Evolutionary conservation across 108 stramenopile genomes (phyloP), one percentile per base, ranked within the genome.

Genomic region (Skeletonema menzelii): DNA sequence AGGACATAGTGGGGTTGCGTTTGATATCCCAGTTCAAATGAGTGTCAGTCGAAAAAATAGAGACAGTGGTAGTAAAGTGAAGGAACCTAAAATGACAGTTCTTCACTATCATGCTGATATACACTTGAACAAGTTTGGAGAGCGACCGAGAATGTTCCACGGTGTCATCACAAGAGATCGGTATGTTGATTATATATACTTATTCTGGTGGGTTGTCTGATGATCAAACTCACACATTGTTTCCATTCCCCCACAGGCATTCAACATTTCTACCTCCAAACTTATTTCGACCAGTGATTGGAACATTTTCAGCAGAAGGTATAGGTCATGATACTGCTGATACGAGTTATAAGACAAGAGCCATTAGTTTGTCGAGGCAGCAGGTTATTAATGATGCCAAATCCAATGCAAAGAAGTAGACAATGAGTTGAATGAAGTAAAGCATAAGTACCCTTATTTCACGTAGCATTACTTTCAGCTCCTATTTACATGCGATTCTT

Each of bases 221-320:
- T 7, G 1, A 65, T 27, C 17, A 62, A 22, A 0, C 53, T 56
- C 34, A 63, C 30, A 35, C 62, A 12, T 40, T 69, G 20, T 5
- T 62, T 32, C 35, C 2, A 27, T 59, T 26, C 37, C n/a, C 10
- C 59, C 1, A 46, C 66, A 67, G 73, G 17, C 58, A 71, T 49
- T 84, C 79, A 13, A 70, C 78, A 27, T 53, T 63, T 20, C 60
- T 69, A 35, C 67, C 70, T 27, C 74, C 65, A n/a, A 71, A 79
- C 49, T 83, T 88, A 74, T 83, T 89, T 59, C 85, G 91, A 62
- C 88, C 87, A 19, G 84, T 92, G 14, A 77, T 92, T 56, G 91
- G 78, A 11, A 86, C 79, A 24, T 92, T 92, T 76, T 65, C 82
- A 31, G 91, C 85, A 10, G 67, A 77, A 27, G 89, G 89, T 0